These are phyloP conservation scores for Chytriomyces sp. DNA, from an alignment of 192 early-diverging fungal genomes.

Conservation along the genomic window DNA sequence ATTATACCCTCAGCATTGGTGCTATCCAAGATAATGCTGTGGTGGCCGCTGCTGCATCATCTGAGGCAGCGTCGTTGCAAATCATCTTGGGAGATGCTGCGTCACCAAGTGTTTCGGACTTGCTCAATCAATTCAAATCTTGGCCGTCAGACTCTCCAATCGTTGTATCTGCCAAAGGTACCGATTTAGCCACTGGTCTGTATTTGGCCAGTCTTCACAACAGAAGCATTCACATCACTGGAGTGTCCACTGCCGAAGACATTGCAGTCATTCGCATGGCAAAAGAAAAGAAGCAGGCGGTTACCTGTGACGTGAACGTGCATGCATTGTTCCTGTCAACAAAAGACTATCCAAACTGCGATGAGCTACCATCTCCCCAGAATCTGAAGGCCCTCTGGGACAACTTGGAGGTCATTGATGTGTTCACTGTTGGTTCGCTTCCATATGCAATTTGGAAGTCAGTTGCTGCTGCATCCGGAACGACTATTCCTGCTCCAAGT, in stretches of 20 bases:
- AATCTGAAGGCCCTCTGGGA: conserved; percentile 85
- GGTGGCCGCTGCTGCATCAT: conserved; percentile 46
- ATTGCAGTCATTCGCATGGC: conserved; percentile 82
- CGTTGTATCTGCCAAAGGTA: conserved; percentile 83
- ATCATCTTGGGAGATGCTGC: conserved; percentile 61
- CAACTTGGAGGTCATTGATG: conserved; percentile 79
- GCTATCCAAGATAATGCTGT: conserved; percentile 71
- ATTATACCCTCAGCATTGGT: conserved; percentile 71
- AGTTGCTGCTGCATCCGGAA: conserved; percentile 30
- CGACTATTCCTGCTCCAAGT: conserved; percentile 19
- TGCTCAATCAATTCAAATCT: conserved; percentile 74
- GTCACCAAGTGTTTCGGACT: conserved; percentile 56
- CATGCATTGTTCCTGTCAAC: conserved; percentile 79
- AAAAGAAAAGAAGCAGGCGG: conserved; percentile 82
- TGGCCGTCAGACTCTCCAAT: conserved; percentile 81
- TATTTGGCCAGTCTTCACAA: conserved; percentile 84
- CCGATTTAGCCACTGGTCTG: conserved; percentile 86
- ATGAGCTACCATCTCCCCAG: conserved; percentile 39
- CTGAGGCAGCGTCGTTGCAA: conserved; percentile 61
- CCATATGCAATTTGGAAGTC: conserved; percentile 68
- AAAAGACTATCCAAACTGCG: conserved; percentile 41
- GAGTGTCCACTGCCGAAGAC: conserved; percentile 79
- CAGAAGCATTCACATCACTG: conserved; percentile 87
- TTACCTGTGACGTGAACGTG: conserved; percentile 94
- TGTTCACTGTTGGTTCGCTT: conserved; percentile 80